phyloP scores from a whole-genome alignment of 73 alveolate genomes.

The Tetrahymena borealis region DNA sequence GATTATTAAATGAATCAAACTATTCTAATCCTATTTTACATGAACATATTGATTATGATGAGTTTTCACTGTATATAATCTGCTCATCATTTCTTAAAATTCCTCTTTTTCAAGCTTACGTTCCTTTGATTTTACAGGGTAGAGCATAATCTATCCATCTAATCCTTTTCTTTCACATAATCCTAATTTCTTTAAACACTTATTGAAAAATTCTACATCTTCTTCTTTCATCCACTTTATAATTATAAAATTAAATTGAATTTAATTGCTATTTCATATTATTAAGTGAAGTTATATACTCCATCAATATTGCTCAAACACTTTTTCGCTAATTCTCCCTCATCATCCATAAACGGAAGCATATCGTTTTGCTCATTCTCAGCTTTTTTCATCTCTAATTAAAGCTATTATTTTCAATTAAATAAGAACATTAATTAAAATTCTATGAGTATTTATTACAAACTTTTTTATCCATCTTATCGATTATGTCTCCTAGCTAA shows the following conservation, averaged over 20 bases:
- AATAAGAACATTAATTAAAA: background rate
- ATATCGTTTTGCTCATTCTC: background rate
- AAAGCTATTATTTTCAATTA: background rate
- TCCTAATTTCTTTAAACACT: slow-evolving; percentile 23
- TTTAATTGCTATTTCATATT: background rate
- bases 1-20: background rate
- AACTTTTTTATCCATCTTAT: background rate
- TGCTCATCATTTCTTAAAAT: slow-evolving; percentile 30
- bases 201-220: slow-evolving; percentile 37
- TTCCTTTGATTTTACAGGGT: slow-evolving; percentile 29
- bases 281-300: background rate
- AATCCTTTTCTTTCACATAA: slow-evolving; percentile 37
- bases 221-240: slow-evolving; percentile 19
- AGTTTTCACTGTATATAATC: slow-evolving; percentile 35
- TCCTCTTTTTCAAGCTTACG: slow-evolving; percentile 29
- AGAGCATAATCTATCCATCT: slow-evolving; percentile 47
- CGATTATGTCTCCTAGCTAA: no score
- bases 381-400: background rate
- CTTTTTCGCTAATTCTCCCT: slow-evolving; percentile 38
- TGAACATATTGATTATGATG: background rate
- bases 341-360: slow-evolving; percentile 17
- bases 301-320: slow-evolving; percentile 35
- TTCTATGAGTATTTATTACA: background rate
- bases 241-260: background rate
- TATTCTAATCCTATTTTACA: background rate